Conservation (phyloP, 257 asterid genomes). For the Nicotiana benthamiana region DNA sequence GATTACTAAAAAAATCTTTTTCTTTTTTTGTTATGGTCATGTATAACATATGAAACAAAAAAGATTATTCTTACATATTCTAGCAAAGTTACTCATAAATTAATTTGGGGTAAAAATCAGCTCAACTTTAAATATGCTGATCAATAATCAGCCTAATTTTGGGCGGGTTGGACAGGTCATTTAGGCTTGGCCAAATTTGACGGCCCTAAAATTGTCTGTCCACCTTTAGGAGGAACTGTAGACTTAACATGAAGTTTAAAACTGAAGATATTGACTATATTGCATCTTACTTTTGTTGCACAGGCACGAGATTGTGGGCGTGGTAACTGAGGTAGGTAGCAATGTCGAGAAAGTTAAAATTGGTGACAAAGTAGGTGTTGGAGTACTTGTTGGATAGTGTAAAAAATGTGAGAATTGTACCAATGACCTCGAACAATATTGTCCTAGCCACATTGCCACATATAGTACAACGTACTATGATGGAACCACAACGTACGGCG, state of each 20-base stretch:
- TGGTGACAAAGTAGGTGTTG: constrained; percentile 43
- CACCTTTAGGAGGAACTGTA: neutral
- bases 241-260: neutral
- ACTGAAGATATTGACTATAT: neutral
- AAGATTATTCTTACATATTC: too few species aligned
- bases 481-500: constrained; percentile 33
- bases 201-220: neutral
- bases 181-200: neutral
- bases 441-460: constrained; percentile 25
- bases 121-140: too few species aligned
- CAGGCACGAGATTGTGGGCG: constrained; percentile 40
- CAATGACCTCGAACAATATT: constrained; percentile 38
- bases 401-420: constrained; percentile 27
- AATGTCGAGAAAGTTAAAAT: constrained; percentile 29
- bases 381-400: constrained; percentile 40
- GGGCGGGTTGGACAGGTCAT: too few species aligned
- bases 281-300: neutral
- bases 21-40: too few species aligned
- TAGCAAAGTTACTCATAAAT: too few species aligned
- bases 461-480: constrained; percentile 26
- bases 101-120: too few species aligned
- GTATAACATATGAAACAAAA: too few species aligned
- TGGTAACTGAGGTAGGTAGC: constrained; percentile 38
- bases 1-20: too few species aligned
- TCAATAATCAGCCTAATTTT: too few species aligned